A percentile compares a stretch with the other conserved stretches of the same genome.
These are phyloP conservation scores for Pythium biforme DNA, from an alignment of 352 stramenopile genomes.

Conservation along the genomic window DNA sequence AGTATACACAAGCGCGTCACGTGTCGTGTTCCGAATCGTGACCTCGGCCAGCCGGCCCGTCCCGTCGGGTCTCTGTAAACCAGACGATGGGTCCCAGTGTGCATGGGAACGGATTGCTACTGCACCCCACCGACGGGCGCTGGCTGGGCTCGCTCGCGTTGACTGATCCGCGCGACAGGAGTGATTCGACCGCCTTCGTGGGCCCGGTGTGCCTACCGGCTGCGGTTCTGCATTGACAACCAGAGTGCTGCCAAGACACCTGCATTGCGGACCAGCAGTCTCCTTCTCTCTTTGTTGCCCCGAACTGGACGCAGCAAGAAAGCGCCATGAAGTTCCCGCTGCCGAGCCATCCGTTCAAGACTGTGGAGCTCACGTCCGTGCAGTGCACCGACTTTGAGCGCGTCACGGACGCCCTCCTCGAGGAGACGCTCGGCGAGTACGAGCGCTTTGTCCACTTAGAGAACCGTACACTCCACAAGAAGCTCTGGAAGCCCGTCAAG, in stretches of 20 bases:
- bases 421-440: conserved; percentile 30
- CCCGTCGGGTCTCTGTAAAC: conserved; percentile 3
- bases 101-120: background rate
- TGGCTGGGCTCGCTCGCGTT: too few relatives aligned
- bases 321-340: conserved; percentile 31
- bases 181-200: too few relatives aligned
- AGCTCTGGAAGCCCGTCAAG: conserved; percentile 36
- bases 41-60: background rate
- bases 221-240: too few relatives aligned
- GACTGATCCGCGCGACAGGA: too few relatives aligned
- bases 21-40: too few relatives aligned
- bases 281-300: background rate
- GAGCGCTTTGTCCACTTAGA: conserved; percentile 24
- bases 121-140: background rate
- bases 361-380: conserved; percentile 22
- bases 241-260: too few relatives aligned
- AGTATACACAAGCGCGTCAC: background rate
- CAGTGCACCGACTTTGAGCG: conserved; percentile 22
- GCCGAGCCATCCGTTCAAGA: conserved; percentile 24
- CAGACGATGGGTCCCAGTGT: conserved; percentile 7
- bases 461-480: conserved; percentile 27
- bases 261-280: background rate
- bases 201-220: too few relatives aligned
- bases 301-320: background rate
- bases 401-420: conserved; percentile 13